phyloP scores from a whole-genome alignment of 768 basidiomycete species.

The Exidia glandulosa region DNA sequence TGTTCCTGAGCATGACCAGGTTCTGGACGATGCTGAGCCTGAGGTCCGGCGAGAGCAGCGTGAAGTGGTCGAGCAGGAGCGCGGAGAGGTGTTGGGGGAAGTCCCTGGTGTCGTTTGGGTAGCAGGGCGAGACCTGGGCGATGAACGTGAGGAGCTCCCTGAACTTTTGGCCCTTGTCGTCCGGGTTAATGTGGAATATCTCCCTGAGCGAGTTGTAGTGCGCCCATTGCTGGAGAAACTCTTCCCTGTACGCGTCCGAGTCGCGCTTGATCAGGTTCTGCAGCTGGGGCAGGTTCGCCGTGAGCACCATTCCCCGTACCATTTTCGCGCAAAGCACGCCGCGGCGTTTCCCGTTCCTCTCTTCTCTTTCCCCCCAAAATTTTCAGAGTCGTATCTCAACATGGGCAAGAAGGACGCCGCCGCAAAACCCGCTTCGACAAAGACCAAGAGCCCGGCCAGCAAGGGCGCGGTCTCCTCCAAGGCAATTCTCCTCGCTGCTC shows the following conservation, averaged over 20 bases:
- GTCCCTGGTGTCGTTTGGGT: constrained; percentile 79
- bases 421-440: neutral
- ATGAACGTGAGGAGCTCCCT: constrained; percentile 85
- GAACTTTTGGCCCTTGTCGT: constrained; percentile 78
- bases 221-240: constrained; percentile 94
- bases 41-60: constrained; percentile 64
- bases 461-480: neutral
- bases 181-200: constrained; percentile 72
- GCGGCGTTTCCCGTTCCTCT: neutral
- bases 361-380: neutral
- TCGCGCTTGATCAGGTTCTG: constrained; percentile 97
- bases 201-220: constrained; percentile 83
- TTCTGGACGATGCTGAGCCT: constrained; percentile 81
- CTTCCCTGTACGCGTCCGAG: constrained; percentile 81
- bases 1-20: constrained; percentile 86
- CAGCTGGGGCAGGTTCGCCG: constrained; percentile 85
- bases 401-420: constrained; percentile 3
- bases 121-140: constrained; percentile 88
- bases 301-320: constrained; percentile 57
- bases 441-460: neutral
- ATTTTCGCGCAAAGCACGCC: neutral
- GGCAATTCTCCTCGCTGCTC: neutral
- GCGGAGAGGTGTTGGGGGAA: constrained; percentile 73
- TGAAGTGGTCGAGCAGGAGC: constrained; percentile 71
- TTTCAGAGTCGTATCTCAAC: neutral